Evolutionary conservation across 192 early-diverging fungal genomes (phyloP), one percentile per base, ranked within the genome.

Genomic region (Coemansia sp.): DNA sequence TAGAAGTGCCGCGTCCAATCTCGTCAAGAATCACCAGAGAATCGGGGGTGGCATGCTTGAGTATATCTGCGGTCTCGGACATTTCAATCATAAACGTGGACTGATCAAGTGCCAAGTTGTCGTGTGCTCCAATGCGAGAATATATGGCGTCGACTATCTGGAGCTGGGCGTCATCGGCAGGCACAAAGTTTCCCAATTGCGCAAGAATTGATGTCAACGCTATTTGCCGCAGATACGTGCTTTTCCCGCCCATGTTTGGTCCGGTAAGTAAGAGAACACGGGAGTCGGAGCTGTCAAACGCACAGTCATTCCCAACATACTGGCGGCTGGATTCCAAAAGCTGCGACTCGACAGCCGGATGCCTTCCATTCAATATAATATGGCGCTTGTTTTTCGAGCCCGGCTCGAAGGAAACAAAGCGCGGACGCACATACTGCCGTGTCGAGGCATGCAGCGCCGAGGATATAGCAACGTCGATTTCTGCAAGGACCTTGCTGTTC

Each of bases 51-150:
- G 86, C 87, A 45, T 91, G 84, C 42, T 86, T 73, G 49, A 97
- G 75, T 58, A 98, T 93, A 46, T 86, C 88, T 1, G 93, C 86
- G 0, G 89, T 89, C 71, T 98, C 95, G 30, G 76, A 71, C 93
- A 95, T 95, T 70, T 98, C 95, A 1, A 86, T 71, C 86, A 94
- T 93, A 75, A 96, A 98, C 2, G 93, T 88, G 6, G 92, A 93
- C 42, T 87, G 82, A 13, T 87, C 85, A 3, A 84, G 67, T 21
- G 91, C 86, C 20, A 90, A 64, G 39, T 78, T 84, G 63, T 92
- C 84, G 58, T 91, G 92, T 30, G 84, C 88, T 9, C 89, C 88
- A 42, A 94, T 89, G 1, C 93, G 84, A 10, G 92, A 86, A 51
- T 95, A 87, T 1, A 96, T 65, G 61, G 87, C 83, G 56, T 91